Evolutionary conservation across 139 green algal genomes (phyloP), one percentile per base, ranked within the genome.

Genomic region (Monoraphidium neglectum): DNA sequence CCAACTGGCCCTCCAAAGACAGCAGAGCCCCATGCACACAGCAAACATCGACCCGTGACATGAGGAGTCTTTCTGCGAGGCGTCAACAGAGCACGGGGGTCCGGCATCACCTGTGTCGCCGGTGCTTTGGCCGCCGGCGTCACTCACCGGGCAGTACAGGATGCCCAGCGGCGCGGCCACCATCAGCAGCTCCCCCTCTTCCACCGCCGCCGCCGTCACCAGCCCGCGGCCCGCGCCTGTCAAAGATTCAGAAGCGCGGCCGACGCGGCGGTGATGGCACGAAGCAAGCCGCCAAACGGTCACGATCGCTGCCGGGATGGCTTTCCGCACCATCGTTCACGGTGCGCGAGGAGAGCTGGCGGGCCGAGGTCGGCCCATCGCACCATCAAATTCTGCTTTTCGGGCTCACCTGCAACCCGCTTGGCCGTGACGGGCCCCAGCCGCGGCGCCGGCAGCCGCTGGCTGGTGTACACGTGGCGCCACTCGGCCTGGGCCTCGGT

Each of bases 171-270:
- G 68, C 33, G 33, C 21, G 0, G 68, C 69, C 21, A 82, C 77
- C 61, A 77, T n/a, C 54, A 80, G 38, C 36, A 75, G 75, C 21
- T 70, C n/a, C 18, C 75, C 75, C 38, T 65, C 38, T 6, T 15
- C 40, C 2, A 53, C 77, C 24, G 68, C 47, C 21, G 59, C 46
- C 16, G 40, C 69, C 3, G 75, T 70, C 28, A 70, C 63, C 37
- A 80, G n/a, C 4, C 75, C 75, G 18, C 75, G 65, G 15, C 75
- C 75, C 54, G 68, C 61, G 54, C 75, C 75, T 80, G 74, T 60
- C 63, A 24, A 69, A 69, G 35, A 47, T 28, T 68, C n/a, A n/a
- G n/a, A n/a, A n/a, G n/a, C n/a, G 61, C 8, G 5, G 61, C 30
- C 23, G 32, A 23, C 59, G 26, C 56, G 35, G 65, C 6, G 38